Evolutionary conservation across 2,329 filamentous ascomycete genomes (phyloP).

Genomic region (Calonectria fujianensis): DNA sequence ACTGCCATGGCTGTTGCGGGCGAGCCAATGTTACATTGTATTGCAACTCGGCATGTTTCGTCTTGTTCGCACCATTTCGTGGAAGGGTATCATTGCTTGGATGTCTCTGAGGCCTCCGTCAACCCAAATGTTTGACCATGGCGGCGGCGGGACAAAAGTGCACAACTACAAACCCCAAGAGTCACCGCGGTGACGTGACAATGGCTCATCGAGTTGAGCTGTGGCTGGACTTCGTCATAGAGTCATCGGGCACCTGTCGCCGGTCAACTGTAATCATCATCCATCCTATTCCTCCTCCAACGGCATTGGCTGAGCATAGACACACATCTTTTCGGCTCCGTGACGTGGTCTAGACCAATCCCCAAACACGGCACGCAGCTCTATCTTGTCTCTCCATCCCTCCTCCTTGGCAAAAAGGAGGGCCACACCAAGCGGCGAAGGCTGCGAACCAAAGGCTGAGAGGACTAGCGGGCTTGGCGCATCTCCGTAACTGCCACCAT

Average conservation of each 20-base stretch:
- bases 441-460: slow-evolving; percentile 7
- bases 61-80: slow-evolving; percentile 38
- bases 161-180: not conserved
- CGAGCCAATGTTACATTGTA: slow-evolving; percentile 16
- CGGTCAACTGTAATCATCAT: slow-evolving; percentile 2
- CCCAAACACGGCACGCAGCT: slow-evolving; percentile 21
- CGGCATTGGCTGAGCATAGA: slow-evolving; percentile 9
- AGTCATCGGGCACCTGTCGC: not conserved
- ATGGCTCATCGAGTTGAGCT: not conserved
- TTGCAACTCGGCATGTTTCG: slow-evolving; percentile 39
- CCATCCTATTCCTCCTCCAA: not conserved
- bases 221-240: not conserved
- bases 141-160: slow-evolving; percentile 1
- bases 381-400: not conserved
- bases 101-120: slow-evolving; percentile 33
- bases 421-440: slow-evolving; percentile 23
- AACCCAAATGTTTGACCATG: slow-evolving; percentile 21
- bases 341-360: slow-evolving; percentile 20
- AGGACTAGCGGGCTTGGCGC: slow-evolving; percentile 28
- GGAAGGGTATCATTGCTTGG: slow-evolving; percentile 31
- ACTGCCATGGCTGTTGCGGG: slow-evolving; percentile 5
- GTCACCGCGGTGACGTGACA: not conserved
- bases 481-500: slow-evolving; percentile 22
- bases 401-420: slow-evolving; percentile 16
- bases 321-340: not conserved